Base-by-base conservation (phyloP, 345 rosid genomes). In the Pseudoturritis turrita region DNA sequence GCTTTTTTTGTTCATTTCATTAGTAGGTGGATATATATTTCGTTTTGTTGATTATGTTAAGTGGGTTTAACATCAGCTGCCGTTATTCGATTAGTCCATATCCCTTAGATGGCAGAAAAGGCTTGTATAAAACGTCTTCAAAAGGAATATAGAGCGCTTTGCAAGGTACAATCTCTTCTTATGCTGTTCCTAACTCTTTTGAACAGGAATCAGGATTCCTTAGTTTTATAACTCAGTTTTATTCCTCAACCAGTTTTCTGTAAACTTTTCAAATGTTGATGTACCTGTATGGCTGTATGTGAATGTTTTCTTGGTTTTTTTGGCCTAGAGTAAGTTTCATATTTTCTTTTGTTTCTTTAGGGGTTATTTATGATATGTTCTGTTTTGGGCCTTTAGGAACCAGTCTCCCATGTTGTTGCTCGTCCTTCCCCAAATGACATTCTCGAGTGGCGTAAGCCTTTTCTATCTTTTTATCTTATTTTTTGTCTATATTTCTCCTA, bases 361-460 rank as follows among this genome's bases (percentile, higher is more conserved):
- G 7, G 33, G 22, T 26, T 74, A 54, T 70, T 37, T 15, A 51
- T 70, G 31, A 40, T 29, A 37, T 62, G n/a, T 22, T 74, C 37
- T 53, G 55, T 53, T 65, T 71, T 80, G 71, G 75, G 67, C 49
- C 74, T 82, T 75, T 76, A 95, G 99, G 99, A 95, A 72, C 99
- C 98, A 23, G 96, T 91, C 72, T 83, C 99, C 56, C 86, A 91
- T 81, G 82, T 91, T 60, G 91, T 91, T 70, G 98, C 99, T 44
- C 87, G 94, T 55, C 99, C 98, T 83, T 91, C 96, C 61, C 87
- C 93, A 33, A 95, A 74, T 70, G 86, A 91, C 79, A 91, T 91
- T 75, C 99, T 95, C 43, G 98, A 95, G 60, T 91, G 99, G 98
- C 98, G 99, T 95, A 88, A 86, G 96, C 37, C 47, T 29, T 87